Evolutionary conservation across 176 grass and related monocot genomes (phyloP), one percentile per base, ranked within the genome.

Genomic region (Otatea glauca): DNA sequence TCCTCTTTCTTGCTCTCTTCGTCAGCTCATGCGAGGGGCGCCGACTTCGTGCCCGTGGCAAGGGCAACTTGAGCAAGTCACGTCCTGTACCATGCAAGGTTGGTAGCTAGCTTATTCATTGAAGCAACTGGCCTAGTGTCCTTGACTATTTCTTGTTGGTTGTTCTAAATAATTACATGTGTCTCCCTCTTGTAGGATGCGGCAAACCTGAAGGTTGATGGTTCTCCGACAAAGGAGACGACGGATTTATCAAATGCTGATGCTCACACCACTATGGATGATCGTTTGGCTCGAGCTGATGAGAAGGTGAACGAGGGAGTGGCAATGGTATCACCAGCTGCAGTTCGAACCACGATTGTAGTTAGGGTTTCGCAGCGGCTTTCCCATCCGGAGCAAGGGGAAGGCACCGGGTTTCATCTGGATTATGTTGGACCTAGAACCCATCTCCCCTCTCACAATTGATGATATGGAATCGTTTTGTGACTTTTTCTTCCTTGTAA

Each of bases 401-500:
- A 72, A 74, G 79, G 85, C 68, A 81, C 78, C 3, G 74, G 43
- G 53, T 94, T 97, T 78, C 80, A 94, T 91, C 76, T 97, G 25
- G 94, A 97, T 77, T 97, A 97, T 55, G 86, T 51, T 17, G 88
- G 84, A 13, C 95, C 95, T 64, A 89, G 76, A 49, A 91, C 92
- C 13, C 92, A 92, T 35, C 23, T 90, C 16, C 95, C 95, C 56
- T 81, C 74, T 84, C 95, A 97, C 87, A 97, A 97, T 47, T 97
- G 78, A 91, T 61, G 63, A 65, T 34, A 78, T 66, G 59, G 27
- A 16, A 35, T 79, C 27, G 15, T 60, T 77, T 42, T 56, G 2
- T 74, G 42, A 42, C 43, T 17, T 45, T 59, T 24, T 35, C n/a
- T 65, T 13, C 20, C 68, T 20, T 61, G 39, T 72, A 29, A 42